A percentile compares a stretch with the other conserved stretches of the same genome.
Conservation (phyloP, 2,329 filamentous ascomycete species). For the Botryosphaeria dothidea region DNA sequence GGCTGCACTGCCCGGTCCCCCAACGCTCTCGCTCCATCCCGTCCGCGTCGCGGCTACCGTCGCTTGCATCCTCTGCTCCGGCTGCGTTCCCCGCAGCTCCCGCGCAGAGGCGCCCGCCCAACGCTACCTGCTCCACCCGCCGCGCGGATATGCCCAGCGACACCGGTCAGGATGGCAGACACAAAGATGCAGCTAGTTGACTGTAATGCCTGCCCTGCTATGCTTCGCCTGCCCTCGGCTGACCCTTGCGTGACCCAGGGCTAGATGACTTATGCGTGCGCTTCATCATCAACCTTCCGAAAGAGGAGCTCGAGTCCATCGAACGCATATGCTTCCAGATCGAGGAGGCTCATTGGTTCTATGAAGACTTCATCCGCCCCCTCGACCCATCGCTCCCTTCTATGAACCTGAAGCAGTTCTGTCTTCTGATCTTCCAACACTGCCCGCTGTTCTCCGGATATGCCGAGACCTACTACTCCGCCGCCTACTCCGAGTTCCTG, state of each 20-base stretch:
- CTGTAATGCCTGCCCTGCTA: slow-evolving; percentile 57
- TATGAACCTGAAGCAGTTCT: slow-evolving; percentile 82
- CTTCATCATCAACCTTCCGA: slow-evolving; percentile 95
- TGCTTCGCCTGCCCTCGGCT: not conserved
- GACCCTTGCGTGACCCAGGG: slow-evolving; percentile 55
- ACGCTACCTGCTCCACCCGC: not conserved
- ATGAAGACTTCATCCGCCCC: slow-evolving; percentile 97
- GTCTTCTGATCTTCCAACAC: slow-evolving; percentile 87
- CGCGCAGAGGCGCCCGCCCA: slow-evolving; percentile 30
- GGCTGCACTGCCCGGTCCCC: slow-evolving; percentile 18
- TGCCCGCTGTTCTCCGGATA: slow-evolving; percentile 85
- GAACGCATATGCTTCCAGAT: slow-evolving; percentile 98
- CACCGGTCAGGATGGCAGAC: slow-evolving; percentile 67
- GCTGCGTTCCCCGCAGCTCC: slow-evolving; percentile 23
- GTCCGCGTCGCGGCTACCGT: not conserved
- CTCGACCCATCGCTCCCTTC: slow-evolving; percentile 82
- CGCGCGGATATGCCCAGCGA: slow-evolving; percentile 60
- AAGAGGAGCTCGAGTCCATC: slow-evolving; percentile 85
- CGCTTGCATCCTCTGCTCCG: not conserved
- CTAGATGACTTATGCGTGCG: slow-evolving; percentile 97
- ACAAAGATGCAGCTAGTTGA: slow-evolving; percentile 86
- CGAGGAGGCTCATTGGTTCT: slow-evolving; percentile 99
- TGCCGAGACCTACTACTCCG: slow-evolving; percentile 73
- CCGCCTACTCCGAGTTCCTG: slow-evolving; percentile 88
- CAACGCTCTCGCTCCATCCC: slow-evolving; percentile 5